Evolutionary conservation across 1,284 basidiomycete species (phyloP).

Genomic region (Pseudozyma hubeiensis): DNA sequence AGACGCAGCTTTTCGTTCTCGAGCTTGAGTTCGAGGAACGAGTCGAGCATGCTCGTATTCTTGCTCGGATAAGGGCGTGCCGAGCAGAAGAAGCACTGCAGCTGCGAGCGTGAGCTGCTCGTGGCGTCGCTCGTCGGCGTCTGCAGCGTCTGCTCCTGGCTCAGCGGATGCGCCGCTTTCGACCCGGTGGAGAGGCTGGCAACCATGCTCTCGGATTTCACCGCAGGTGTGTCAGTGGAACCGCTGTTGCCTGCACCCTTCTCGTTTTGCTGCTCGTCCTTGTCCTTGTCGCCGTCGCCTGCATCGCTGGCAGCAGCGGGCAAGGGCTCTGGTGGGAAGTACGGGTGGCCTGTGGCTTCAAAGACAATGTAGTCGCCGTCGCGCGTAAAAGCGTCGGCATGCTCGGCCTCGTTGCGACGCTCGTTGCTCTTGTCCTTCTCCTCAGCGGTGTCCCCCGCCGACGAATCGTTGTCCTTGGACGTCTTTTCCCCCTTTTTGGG

Average conservation of each 20-base stretch:
- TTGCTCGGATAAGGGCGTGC: conserved; percentile 60
- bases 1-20: conserved; percentile 63
- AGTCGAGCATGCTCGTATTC: conserved; percentile 63
- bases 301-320: conserved; percentile 5
- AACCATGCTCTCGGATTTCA: conserved; percentile 39
- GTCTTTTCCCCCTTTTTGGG: conserved; percentile 36
- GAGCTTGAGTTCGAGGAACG: conserved; percentile 64
- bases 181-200: conserved; percentile 19
- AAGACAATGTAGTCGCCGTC: conserved; percentile 58
- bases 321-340: conserved; percentile 49
- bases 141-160: conserved; percentile 40
- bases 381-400: conserved; percentile 43
- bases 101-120: conserved; percentile 24
- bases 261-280: conserved; percentile 12
- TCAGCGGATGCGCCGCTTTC: conserved; percentile 39
- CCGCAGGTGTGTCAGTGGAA: conserved; percentile 4
- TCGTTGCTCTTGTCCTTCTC: conserved; percentile 38
- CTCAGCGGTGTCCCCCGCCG: conserved; percentile 34
- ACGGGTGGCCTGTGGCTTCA: conserved; percentile 60
- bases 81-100: conserved; percentile 63
- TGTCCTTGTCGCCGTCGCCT: conserved; percentile 12
- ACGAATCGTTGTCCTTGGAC: conserved; percentile 33
- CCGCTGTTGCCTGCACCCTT: conserved; percentile 1
- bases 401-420: conserved; percentile 35
- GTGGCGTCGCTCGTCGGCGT: conserved; percentile 41